phyloP scores from a whole-genome alignment of 768 basidiomycete genomes.

The Naganishia vaughanmartiniae region DNA sequence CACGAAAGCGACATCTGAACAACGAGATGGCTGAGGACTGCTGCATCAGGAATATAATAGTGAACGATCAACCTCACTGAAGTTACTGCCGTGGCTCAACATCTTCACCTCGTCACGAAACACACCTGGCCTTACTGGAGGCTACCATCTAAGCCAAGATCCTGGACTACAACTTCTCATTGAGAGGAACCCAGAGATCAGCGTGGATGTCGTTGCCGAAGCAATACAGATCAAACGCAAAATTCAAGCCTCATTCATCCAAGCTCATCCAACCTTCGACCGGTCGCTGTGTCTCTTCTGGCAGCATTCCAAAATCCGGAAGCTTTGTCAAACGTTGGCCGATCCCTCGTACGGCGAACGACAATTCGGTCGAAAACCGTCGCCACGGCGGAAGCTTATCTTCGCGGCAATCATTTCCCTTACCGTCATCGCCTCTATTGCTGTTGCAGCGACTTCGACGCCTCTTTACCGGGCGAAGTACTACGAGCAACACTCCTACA shows the following conservation, averaged over 20 bases:
- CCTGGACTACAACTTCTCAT: constrained; percentile 5
- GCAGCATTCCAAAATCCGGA: constrained; percentile 71
- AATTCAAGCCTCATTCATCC: constrained; percentile 80
- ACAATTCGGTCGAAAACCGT: constrained; percentile 69
- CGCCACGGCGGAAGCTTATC: constrained; percentile 60
- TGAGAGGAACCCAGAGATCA: constrained; percentile 8
- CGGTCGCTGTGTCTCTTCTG: constrained; percentile 84
- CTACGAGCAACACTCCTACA: constrained; percentile 60
- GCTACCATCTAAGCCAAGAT: not conserved
- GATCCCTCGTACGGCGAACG: constrained; percentile 79
- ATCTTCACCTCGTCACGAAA: constrained; percentile 2
- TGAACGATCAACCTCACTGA: not conserved
- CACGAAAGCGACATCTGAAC: not conserved
- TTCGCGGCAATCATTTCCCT: constrained; percentile 68
- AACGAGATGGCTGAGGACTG: not conserved
- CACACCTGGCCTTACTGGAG: not conserved
- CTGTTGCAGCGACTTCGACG: constrained; percentile 77
- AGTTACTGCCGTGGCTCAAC: constrained; percentile 9
- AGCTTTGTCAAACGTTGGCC: constrained; percentile 76
- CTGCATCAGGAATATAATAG: not conserved
- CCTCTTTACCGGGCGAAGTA: constrained; percentile 77
- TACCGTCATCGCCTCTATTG: constrained; percentile 75
- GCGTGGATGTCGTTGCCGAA: constrained; percentile 61
- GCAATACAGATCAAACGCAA: constrained; percentile 68
- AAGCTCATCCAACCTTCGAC: constrained; percentile 82